phyloP scores from a whole-genome alignment of 306 rosid genomes.

The Gastrolobium bilobum region DNA sequence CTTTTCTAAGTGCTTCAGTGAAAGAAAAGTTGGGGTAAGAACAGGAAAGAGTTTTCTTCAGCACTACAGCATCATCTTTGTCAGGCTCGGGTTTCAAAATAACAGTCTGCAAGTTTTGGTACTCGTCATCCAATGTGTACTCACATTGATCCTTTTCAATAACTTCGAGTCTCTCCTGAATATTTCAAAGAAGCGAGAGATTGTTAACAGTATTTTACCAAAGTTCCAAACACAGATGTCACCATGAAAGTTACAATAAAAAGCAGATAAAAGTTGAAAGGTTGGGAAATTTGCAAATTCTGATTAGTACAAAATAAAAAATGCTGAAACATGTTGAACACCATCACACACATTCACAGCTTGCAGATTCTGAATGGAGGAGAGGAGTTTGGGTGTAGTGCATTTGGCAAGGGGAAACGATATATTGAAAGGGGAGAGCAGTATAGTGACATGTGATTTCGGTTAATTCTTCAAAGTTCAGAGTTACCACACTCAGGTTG shows the following conservation, averaged over 20 bases:
- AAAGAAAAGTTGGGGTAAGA: slow-evolving; percentile 89
- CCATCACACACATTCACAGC: slow-evolving; percentile 16
- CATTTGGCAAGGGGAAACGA: too few species aligned
- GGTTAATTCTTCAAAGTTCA: too few species aligned
- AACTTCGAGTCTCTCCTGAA: slow-evolving; percentile 89
- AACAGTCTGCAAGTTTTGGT: slow-evolving; percentile 82
- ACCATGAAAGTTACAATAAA: slow-evolving; percentile 13
- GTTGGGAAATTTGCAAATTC: slow-evolving; percentile 26
- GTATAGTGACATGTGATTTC: too few species aligned
- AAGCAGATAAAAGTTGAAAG: not conserved
- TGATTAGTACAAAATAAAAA: not conserved
- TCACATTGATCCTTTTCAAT: slow-evolving; percentile 93
- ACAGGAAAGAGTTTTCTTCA: slow-evolving; percentile 94
- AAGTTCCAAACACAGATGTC: slow-evolving; percentile 23
- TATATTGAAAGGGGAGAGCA: too few species aligned
- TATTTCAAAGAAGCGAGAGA: slow-evolving; percentile 40
- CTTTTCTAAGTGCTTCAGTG: slow-evolving; percentile 78
- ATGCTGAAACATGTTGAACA: not conserved
- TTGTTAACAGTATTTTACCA: slow-evolving; percentile 25
- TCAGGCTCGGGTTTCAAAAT: slow-evolving; percentile 91
- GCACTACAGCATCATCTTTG: slow-evolving; percentile 61
- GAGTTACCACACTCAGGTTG: too few species aligned
- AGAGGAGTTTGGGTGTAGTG: too few species aligned
- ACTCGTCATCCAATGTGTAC: slow-evolving; percentile 93
- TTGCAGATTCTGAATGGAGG: too few species aligned